A percentile compares a stretch with the other conserved stretches of the same genome.
phyloP scores from a whole-genome alignment of 495 filamentous ascomycete species.

The Neurospora sp. region DNA sequence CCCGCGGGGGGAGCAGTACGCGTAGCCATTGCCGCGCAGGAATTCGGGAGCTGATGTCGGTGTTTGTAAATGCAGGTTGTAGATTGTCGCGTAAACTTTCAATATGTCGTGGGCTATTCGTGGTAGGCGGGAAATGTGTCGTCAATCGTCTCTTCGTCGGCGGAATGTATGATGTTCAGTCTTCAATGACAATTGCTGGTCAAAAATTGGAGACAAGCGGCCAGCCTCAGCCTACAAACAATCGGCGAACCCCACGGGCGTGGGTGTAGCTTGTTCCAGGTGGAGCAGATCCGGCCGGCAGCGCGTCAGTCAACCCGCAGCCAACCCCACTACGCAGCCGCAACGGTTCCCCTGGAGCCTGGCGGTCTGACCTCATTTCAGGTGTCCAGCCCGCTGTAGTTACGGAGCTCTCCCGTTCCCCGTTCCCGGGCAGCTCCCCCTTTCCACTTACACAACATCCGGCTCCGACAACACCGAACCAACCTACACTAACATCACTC shows the following conservation, averaged over 20 bases:
- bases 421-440: neutral
- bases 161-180: neutral
- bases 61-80: neutral
- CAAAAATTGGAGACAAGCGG: neutral
- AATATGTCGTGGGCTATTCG: neutral
- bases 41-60: neutral
- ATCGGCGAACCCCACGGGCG: neutral
- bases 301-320: neutral
- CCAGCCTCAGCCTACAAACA: neutral
- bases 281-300: neutral
- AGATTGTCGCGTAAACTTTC: neutral
- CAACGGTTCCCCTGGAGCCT: neutral
- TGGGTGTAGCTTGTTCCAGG: neutral
- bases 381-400: neutral
- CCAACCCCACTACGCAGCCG: neutral
- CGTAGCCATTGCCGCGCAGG: conserved; percentile 22
- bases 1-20: conserved; percentile 19
- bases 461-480: conserved; percentile 2
- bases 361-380: neutral
- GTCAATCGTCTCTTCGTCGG: neutral
- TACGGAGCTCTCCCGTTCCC: neutral
- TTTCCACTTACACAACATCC: neutral
- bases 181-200: neutral
- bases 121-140: neutral
- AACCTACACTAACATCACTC: conserved; percentile 4